Evolutionary conservation across 805 yeast genomes (phyloP).

Genomic region (Lipomyces starkeyi): DNA sequence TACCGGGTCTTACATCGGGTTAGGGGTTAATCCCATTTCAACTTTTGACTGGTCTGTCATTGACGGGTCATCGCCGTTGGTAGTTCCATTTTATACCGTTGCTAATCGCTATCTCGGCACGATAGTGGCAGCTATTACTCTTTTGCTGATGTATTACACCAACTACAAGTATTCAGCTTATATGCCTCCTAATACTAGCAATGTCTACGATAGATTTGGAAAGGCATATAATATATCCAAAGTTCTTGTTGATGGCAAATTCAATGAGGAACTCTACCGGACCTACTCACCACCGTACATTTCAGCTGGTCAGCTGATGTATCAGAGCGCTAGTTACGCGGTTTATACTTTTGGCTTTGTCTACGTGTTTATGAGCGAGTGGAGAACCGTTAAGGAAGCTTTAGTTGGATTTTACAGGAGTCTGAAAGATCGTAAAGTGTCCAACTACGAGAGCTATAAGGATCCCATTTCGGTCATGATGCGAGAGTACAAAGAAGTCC

Average conservation of each 20-base stretch:
- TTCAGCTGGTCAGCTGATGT: constrained; percentile 56
- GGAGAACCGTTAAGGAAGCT: constrained; percentile 64
- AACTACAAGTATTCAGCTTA: constrained; percentile 58
- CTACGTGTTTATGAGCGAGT: constrained; percentile 64
- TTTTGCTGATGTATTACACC: constrained; percentile 50
- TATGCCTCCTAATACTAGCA: constrained; percentile 56
- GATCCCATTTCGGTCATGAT: constrained; percentile 48
- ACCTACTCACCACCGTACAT: constrained; percentile 40
- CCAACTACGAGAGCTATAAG: constrained; percentile 63
- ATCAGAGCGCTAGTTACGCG: constrained; percentile 46
- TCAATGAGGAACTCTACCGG: constrained; percentile 11
- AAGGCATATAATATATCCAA: constrained; percentile 52
- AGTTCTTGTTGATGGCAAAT: constrained; percentile 49
- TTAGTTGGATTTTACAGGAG: constrained; percentile 58
- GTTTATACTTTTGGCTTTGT: constrained; percentile 68
- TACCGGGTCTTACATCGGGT: constrained; percentile 60
- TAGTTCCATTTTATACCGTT: constrained; percentile 53
- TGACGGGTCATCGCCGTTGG: constrained; percentile 44
- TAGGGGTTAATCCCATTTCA: constrained; percentile 51
- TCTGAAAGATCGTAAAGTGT: constrained; percentile 56
- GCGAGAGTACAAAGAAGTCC: constrained; percentile 62
- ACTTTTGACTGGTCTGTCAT: constrained; percentile 54
- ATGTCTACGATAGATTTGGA: constrained; percentile 53
- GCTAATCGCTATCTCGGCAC: constrained; percentile 47
- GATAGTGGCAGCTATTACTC: constrained; percentile 45